Evolutionary conservation across 352 stramenopile genomes (phyloP).

Genomic region (Phytophthora capsici): DNA sequence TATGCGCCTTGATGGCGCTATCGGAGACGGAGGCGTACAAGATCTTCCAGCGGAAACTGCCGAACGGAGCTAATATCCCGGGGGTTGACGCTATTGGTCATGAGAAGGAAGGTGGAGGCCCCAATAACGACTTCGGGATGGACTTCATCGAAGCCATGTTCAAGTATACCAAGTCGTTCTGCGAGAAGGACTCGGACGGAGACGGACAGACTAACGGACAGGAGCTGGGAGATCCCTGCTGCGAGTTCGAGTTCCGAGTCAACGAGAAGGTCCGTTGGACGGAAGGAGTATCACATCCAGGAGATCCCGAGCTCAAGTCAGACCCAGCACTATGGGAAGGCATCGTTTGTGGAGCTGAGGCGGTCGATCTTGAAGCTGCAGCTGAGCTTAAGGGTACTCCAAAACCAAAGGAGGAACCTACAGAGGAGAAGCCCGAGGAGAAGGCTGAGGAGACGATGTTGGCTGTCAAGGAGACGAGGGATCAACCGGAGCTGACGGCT

Average conservation of each 20-base stretch:
- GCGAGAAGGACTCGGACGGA: constrained; percentile 44
- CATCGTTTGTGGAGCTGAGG: constrained; percentile 25
- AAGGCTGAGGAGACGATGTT: constrained; percentile 1
- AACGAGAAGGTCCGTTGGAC: constrained; percentile 36
- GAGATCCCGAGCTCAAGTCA: constrained; percentile 26
- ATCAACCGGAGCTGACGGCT: not conserved
- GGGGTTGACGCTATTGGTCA: constrained; percentile 45
- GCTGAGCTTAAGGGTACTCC: not conserved
- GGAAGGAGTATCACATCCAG: constrained; percentile 37
- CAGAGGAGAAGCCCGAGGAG: constrained; percentile 1
- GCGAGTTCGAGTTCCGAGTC: constrained; percentile 50
- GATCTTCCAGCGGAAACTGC: constrained; percentile 33
- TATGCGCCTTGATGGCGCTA: not conserved
- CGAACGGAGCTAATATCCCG: constrained; percentile 39
- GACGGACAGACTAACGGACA: constrained; percentile 37
- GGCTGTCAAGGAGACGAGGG: not conserved
- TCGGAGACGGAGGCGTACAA: constrained; percentile 21
- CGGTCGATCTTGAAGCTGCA: not conserved
- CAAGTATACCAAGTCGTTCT: constrained; percentile 53
- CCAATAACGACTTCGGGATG: constrained; percentile 54
- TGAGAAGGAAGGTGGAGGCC: constrained; percentile 24
- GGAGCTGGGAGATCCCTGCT: constrained; percentile 50
- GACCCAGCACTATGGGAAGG: constrained; percentile 37
- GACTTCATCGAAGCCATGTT: constrained; percentile 45
- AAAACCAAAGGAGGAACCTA: constrained; percentile 1